Conservation (phyloP, 192 early-diverging fungal species). For the Entomortierella chlamydospora region DNA sequence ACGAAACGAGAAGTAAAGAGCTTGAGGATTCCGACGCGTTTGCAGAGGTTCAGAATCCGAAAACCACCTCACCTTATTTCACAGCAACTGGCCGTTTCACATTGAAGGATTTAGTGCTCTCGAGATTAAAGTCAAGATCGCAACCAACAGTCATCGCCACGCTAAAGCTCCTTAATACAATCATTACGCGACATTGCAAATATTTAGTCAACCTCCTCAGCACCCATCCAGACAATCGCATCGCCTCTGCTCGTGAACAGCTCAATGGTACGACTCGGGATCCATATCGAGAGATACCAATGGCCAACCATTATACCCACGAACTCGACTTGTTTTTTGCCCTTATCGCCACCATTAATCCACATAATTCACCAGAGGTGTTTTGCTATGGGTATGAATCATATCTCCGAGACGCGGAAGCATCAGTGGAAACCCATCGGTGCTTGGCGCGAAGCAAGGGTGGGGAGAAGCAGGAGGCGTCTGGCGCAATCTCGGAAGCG, state of each 20-base stretch:
- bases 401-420: constrained; percentile 66
- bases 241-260: constrained; percentile 41
- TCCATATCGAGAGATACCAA: constrained; percentile 34
- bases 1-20: constrained; percentile 17
- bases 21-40: constrained; percentile 46
- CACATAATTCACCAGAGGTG: constrained; percentile 56
- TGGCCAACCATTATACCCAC: constrained; percentile 63
- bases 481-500: constrained; percentile 18
- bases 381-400: constrained; percentile 65
- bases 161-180: constrained; percentile 79
- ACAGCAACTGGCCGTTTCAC: constrained; percentile 70
- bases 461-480: constrained; percentile 12
- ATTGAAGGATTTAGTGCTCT: constrained; percentile 85
- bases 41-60: constrained; percentile 58
- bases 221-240: constrained; percentile 67
- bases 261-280: constrained; percentile 17
- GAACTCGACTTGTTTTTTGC: constrained; percentile 70
- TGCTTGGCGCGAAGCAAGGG: constrained; percentile 54
- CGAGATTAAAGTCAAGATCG: constrained; percentile 88
- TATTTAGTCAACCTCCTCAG: constrained; percentile 82
- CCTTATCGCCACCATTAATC: constrained; percentile 63
- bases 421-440: constrained; percentile 56
- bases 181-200: constrained; percentile 84
- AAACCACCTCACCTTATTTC: constrained; percentile 65
- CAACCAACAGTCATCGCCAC: constrained; percentile 87